Conservation (phyloP, 2,329 filamentous ascomycete species). For the Zymoseptoria ardabiliae region DNA sequence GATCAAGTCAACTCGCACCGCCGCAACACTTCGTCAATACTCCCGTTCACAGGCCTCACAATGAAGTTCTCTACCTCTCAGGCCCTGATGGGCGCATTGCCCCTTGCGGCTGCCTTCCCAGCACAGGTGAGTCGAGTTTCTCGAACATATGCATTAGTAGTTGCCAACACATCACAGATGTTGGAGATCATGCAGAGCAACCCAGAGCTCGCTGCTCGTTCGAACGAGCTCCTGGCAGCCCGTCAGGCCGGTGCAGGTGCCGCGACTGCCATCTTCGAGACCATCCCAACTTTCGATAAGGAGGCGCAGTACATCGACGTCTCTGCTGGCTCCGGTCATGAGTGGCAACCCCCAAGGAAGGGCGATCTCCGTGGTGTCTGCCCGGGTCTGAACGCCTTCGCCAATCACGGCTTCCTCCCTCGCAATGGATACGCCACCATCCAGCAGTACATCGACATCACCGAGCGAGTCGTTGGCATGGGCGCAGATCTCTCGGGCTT, state of each 20-base stretch:
- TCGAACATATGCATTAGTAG: neutral
- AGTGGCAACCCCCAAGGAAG: constrained; percentile 22
- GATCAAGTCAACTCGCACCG: neutral
- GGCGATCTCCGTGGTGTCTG: constrained; percentile 29
- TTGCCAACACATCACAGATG: neutral
- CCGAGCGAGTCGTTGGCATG: constrained; percentile 29
- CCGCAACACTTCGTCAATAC: neutral
- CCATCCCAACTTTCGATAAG: constrained; percentile 25
- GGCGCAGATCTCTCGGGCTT: constrained; percentile 26
- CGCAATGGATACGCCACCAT: constrained; percentile 28
- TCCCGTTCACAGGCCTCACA: neutral
- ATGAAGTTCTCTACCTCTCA: constrained; percentile 10
- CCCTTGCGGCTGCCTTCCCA: constrained; percentile 12
- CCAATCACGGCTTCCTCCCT: constrained; percentile 23
- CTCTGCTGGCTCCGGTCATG: constrained; percentile 19
- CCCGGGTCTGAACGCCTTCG: constrained; percentile 27
- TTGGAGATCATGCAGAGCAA: constrained; percentile 10
- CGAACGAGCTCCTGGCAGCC: constrained; percentile 4
- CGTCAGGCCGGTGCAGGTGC: constrained; percentile 19
- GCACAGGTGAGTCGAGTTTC: neutral
- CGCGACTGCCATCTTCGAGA: constrained; percentile 20
- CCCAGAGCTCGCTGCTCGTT: constrained; percentile 10
- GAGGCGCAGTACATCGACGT: constrained; percentile 24
- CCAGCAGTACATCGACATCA: constrained; percentile 24
- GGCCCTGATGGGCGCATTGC: neutral